phyloP scores from a whole-genome alignment of 1,284 basidiomycete genomes.

The Schizophyllum commune region DNA sequence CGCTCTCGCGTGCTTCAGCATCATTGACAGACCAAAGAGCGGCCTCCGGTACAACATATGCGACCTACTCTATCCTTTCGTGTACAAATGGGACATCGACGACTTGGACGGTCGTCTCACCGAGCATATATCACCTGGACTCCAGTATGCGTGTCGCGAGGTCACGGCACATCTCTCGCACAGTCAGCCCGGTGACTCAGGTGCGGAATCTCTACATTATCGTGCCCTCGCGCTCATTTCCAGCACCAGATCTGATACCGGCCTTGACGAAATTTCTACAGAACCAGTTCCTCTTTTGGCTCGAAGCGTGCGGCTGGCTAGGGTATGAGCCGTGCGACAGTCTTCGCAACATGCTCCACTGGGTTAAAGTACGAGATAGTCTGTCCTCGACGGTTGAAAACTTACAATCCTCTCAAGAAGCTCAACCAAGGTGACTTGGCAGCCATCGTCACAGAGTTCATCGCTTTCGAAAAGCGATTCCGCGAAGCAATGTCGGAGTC shows the following conservation, averaged over 20 bases:
- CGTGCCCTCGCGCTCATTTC: not conserved
- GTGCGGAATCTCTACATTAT: too few relatives aligned
- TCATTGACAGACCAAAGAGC: not conserved
- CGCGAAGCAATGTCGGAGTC: not conserved
- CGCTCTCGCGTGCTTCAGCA: not conserved
- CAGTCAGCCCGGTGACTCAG: too few relatives aligned
- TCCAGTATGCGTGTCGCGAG: not conserved
- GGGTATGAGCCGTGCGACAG: too few relatives aligned
- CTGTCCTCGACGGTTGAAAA: too few relatives aligned
- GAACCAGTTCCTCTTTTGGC: not conserved
- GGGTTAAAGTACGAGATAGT: not conserved
- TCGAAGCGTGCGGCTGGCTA: not conserved
- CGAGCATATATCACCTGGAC: not conserved
- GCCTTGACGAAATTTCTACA: not conserved
- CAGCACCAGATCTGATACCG: not conserved
- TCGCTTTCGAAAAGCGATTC: not conserved
- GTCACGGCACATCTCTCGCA: not conserved
- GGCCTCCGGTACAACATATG: not conserved
- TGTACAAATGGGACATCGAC: not conserved
- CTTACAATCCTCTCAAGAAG: not conserved
- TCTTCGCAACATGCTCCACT: not conserved
- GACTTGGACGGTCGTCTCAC: not conserved
- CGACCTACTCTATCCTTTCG: not conserved
- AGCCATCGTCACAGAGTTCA: not conserved
- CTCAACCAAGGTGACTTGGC: not conserved